Percentiles rank a stretch among this genome's conserved stretches.
phyloP scores from a whole-genome alignment of 192 early-diverging fungal species.

The Obelidium mucronatum region DNA sequence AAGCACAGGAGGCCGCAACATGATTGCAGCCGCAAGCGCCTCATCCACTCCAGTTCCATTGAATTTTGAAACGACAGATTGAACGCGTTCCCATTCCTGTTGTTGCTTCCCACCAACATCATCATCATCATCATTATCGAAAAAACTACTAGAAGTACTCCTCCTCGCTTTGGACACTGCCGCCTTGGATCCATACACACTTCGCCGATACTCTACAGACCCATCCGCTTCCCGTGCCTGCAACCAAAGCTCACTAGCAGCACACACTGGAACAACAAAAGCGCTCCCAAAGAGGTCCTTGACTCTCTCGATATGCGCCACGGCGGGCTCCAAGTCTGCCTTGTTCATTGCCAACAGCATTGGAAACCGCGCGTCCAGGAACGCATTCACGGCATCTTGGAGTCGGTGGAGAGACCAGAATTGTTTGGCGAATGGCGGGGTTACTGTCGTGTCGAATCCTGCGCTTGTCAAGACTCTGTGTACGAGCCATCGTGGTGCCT shows the following conservation, averaged over 20 bases:
- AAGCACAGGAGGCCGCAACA: slow-evolving; percentile 36
- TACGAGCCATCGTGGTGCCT: slow-evolving; percentile 36
- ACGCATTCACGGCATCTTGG: slow-evolving; percentile 26
- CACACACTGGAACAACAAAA: slow-evolving; percentile 37
- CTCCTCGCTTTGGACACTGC: neutral
- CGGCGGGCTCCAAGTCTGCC: slow-evolving; percentile 27
- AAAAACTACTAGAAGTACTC: too few species aligned
- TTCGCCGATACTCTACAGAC: slow-evolving; percentile 11
- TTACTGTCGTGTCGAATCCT: slow-evolving; percentile 26
- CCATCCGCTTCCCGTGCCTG: slow-evolving; percentile 15
- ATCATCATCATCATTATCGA: neutral
- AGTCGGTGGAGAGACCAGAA: slow-evolving; percentile 20
- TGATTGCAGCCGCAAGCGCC: slow-evolving; percentile 38
- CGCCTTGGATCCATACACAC: neutral
- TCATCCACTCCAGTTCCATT: slow-evolving; percentile 28
- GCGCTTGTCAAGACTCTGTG: slow-evolving; percentile 6
- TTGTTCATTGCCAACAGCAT: slow-evolving; percentile 41
- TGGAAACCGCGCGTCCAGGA: slow-evolving; percentile 36
- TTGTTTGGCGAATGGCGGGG: slow-evolving; percentile 15
- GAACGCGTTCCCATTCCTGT: slow-evolving; percentile 7
- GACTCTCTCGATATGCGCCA: slow-evolving; percentile 21
- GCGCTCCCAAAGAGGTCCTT: slow-evolving; percentile 8
- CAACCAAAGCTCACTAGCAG: slow-evolving; percentile 34
- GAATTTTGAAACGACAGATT: slow-evolving; percentile 6
- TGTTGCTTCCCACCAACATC: neutral